A percentile compares a stretch with the other conserved stretches of the same genome.
phyloP scores from a whole-genome alignment of 495 filamentous ascomycete genomes.

The Penicillium flavigenum region DNA sequence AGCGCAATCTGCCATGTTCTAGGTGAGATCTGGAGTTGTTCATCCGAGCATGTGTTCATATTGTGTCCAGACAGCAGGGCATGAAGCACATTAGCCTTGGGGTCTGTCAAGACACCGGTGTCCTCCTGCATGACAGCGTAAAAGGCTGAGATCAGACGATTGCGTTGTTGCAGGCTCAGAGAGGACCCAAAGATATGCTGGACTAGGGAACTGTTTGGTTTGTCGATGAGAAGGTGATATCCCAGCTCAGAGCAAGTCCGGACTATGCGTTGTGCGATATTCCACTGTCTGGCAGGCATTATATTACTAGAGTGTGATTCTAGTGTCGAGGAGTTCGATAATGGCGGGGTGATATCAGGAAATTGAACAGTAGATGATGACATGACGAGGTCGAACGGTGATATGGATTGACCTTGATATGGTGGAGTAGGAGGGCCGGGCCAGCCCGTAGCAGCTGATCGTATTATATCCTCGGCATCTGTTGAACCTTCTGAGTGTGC shows the following conservation, averaged over 20 bases:
- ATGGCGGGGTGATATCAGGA: conserved; percentile 9
- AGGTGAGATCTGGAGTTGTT: conserved; percentile 19
- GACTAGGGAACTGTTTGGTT: conserved; percentile 18
- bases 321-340: conserved; percentile 16
- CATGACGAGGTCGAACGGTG: conserved; percentile 25
- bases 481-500: conserved; percentile 1
- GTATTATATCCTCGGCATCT: conserved; percentile 4
- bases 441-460: background rate
- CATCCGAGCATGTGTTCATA: conserved; percentile 17
- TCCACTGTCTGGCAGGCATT: conserved; percentile 20
- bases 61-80: conserved; percentile 3
- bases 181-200: conserved; percentile 26
- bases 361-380: conserved; percentile 19
- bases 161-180: conserved; percentile 24
- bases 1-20: conserved; percentile 27
- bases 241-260: conserved; percentile 29
- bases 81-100: conserved; percentile 24
- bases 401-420: conserved; percentile 23
- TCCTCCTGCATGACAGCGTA: conserved; percentile 24
- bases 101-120: conserved; percentile 22
- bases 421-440: conserved; percentile 22
- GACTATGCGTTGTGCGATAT: conserved; percentile 33
- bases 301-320: conserved; percentile 7
- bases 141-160: conserved; percentile 25
- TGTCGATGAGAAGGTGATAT: conserved; percentile 27